phyloP scores from a whole-genome alignment of 768 basidiomycete species.

The Xerocomellus amylosporus region DNA sequence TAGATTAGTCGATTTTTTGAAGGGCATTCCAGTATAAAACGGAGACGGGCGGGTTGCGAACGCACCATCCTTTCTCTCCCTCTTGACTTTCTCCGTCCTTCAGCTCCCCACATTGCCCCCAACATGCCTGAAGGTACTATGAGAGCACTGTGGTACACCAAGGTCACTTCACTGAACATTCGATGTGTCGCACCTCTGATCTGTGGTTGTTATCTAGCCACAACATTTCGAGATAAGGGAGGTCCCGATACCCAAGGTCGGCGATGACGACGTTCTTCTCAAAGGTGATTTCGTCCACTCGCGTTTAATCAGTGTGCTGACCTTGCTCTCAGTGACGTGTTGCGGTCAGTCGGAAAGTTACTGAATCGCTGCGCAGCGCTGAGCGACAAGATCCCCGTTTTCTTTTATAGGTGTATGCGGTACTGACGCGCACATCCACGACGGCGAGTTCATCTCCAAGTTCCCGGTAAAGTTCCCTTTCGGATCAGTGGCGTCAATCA shows the following conservation, averaged over 20 bases:
- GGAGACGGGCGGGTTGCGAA: neutral
- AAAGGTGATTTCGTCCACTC: slow-evolving; percentile 47
- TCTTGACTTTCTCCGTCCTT: neutral
- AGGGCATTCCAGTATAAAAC: slow-evolving; percentile 23
- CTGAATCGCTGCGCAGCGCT: neutral
- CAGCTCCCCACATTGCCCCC: neutral
- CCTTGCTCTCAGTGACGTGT: slow-evolving; percentile 34
- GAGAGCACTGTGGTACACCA: slow-evolving; percentile 73
- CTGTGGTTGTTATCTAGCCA: slow-evolving; percentile 42
- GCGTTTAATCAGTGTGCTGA: slow-evolving; percentile 6
- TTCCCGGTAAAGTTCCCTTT: slow-evolving; percentile 43
- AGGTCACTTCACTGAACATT: slow-evolving; percentile 37
- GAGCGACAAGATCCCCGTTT: neutral
- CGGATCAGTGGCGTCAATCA: slow-evolving; percentile 21
- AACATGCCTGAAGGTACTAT: slow-evolving; percentile 61
- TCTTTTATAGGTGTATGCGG: slow-evolving; percentile 48
- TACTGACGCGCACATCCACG: slow-evolving; percentile 63
- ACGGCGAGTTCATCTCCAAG: slow-evolving; percentile 63
- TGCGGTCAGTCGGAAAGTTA: slow-evolving; percentile 36
- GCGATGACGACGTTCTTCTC: slow-evolving; percentile 70
- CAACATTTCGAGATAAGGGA: slow-evolving; percentile 62
- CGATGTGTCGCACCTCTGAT: slow-evolving; percentile 8
- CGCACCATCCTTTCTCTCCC: slow-evolving; percentile 2
- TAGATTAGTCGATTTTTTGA: neutral
- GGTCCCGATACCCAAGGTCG: slow-evolving; percentile 63